Base-by-base conservation (phyloP, 2,329 filamentous ascomycete species). In the Colletotrichum simmondsii region DNA sequence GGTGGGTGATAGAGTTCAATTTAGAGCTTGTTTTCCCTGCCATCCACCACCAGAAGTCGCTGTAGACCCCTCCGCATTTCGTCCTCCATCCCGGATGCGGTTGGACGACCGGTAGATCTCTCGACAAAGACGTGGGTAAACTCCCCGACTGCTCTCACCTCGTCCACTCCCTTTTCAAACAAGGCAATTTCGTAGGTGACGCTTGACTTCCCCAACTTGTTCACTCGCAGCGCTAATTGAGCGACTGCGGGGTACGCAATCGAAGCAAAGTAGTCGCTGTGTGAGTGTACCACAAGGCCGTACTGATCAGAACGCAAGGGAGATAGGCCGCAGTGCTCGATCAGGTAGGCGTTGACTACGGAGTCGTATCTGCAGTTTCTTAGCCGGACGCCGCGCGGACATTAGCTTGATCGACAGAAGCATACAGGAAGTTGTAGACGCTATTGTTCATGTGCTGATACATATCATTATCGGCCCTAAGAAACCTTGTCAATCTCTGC, bases 361-460 rank as follows among this genome's bases (percentile, higher is more conserved):
- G 94, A 95, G 85, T 98, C 96, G 81, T 97, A 97, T 69, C 91
- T 92, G 71, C 74, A 61, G 65, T 54, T 11, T 52, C 32, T 74
- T 67, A 66, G 37, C 16, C 35, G 8, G 28, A 28, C 54, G 22
- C 42, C 26, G 35, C 32, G 46, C 26, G 22, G n/a, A 53, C 12
- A n/a, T 65, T 71, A 35, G 26, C 53, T 16, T 30, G 5, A 12
- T 53, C 57, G 49, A 19, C 24, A 24, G 62, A n/a, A 49, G 16
- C 86, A 80, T 81, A 92, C 88, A 97, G 88, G 74, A 93, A 92
- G 78, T 94, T 94, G 83, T 98, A 98, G 66, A 97, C 88, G 53
- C 92, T 93, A 80, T 97, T 98, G 85, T 98, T 98, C 87, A 97
- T 91, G 81, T 98, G 96, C 73, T 94, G 89, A 82, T 97, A 98